A percentile compares a stretch with the other conserved stretches of the same genome.
These are phyloP conservation scores for Syzygium syzygioides DNA, from an alignment of 441 rosid genomes.

Conservation along the genomic window DNA sequence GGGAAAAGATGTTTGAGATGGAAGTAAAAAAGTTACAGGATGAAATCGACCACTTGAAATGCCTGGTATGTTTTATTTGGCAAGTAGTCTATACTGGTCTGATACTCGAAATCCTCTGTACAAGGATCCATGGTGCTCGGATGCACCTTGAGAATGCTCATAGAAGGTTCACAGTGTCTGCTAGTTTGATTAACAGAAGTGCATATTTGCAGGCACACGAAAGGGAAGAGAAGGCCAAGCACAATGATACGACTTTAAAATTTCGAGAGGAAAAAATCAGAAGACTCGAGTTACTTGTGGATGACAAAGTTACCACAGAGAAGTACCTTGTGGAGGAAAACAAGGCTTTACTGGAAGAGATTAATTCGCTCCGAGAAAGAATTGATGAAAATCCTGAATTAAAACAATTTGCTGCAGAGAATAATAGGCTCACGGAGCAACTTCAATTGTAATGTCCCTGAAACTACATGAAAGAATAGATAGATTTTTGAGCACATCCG, in stretches of 20 bases:
- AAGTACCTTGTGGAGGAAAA: conserved; percentile 60
- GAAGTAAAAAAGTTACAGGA: conserved; percentile 44
- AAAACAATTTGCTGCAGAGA: conserved; percentile 52
- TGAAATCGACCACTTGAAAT: conserved; percentile 49
- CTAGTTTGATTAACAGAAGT: conserved; percentile 14
- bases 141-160: neutral
- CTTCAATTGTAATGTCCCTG: conserved; percentile 48
- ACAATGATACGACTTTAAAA: conserved; percentile 40
- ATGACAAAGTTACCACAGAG: conserved; percentile 44
- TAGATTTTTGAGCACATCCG: conserved; percentile 5
- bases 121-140: neutral
- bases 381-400: conserved; percentile 52
- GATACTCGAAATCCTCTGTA: neutral
- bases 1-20: conserved; percentile 61
- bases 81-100: neutral
- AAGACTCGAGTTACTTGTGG: conserved; percentile 41
- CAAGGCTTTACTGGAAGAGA: conserved; percentile 56
- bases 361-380: conserved; percentile 53
- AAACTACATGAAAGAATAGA: conserved; percentile 11
- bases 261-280: conserved; percentile 62
- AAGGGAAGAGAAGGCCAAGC: conserved; percentile 63
- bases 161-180: neutral
- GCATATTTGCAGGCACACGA: conserved; percentile 43
- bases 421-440: conserved; percentile 59
- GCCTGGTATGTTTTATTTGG: conserved; percentile 41